These are phyloP conservation scores for Curvularia lunata DNA, from an alignment of 2,329 filamentous ascomycete genomes.

Conservation along the genomic window DNA sequence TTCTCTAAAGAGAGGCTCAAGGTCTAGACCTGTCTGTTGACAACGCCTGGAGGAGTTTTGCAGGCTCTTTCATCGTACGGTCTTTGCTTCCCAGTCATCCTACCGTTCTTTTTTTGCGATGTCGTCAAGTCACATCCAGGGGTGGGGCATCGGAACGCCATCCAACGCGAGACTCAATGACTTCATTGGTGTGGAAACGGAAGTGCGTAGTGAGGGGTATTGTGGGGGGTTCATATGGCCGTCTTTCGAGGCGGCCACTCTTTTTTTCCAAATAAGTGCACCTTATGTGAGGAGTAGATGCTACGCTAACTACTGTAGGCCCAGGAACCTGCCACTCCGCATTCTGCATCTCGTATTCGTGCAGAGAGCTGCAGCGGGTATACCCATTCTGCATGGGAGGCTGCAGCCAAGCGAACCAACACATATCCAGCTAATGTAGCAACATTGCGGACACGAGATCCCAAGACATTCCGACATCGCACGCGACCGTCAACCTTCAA, in stretches of 20 bases:
- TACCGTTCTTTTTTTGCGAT: conserved; percentile 17
- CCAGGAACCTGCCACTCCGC: not conserved
- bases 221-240: conserved; percentile 25
- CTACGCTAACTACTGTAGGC: conserved; percentile 33
- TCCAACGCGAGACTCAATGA: conserved; percentile 11
- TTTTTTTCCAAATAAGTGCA: conserved; percentile 52
- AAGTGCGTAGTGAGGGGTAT: conserved; percentile 25
- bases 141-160: conserved; percentile 10
- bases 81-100: conserved; percentile 20
- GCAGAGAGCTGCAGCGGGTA: conserved; percentile 6
- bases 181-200: conserved; percentile 25
- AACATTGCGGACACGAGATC: conserved; percentile 7
- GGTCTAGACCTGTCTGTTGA: conserved; percentile 49
- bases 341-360: conserved; percentile 13
- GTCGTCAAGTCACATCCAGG: conserved; percentile 31
- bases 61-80: conserved; percentile 13
- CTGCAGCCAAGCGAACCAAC: conserved; percentile 17
- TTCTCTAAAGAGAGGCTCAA: conserved; percentile 52
- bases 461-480: not conserved
- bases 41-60: conserved; percentile 22
- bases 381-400: conserved; percentile 7
- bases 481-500: not conserved
- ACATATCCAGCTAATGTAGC: conserved; percentile 20
- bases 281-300: conserved; percentile 20
- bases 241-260: conserved; percentile 36